A percentile compares a stretch with the other conserved stretches of the same genome.
Evolutionary conservation across 371 early-diverging fungal genomes (phyloP).

Genomic region (Rhizomucor pusillus): DNA sequence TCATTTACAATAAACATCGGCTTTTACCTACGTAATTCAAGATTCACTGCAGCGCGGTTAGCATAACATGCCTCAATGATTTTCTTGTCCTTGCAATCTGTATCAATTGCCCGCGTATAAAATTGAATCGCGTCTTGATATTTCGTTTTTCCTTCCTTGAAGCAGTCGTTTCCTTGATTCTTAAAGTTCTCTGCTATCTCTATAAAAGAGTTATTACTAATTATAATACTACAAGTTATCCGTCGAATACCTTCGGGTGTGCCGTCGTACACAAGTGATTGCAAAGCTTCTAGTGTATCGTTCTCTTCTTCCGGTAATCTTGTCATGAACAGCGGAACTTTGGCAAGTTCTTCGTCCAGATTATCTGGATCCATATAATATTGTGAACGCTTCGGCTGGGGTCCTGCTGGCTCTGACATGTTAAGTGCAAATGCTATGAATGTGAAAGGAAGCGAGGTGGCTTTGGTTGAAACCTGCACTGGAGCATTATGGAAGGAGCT

Average conservation of each 20-base stretch:
- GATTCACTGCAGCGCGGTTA: conserved; percentile 92
- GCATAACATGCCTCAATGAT: conserved; percentile 77
- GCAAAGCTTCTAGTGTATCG: conserved; percentile 78
- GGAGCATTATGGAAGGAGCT: too few species aligned
- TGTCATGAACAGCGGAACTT: conserved; percentile 93
- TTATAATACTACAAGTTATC: not conserved
- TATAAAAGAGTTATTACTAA: conserved; percentile 15
- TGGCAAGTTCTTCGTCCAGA: conserved; percentile 60
- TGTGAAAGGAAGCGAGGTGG: too few species aligned
- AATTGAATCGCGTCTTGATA: conserved; percentile 81
- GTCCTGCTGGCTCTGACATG: conserved; percentile 16
- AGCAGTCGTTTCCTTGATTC: conserved; percentile 93
- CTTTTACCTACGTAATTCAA: conserved; percentile 71
- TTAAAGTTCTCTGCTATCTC: conserved; percentile 94
- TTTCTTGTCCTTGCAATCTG: conserved; percentile 70
- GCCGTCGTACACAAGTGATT: conserved; percentile 89
- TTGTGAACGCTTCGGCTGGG: conserved; percentile 22
- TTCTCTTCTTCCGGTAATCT: conserved; percentile 77
- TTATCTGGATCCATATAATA: conserved; percentile 48
- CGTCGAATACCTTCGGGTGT: conserved; percentile 81
- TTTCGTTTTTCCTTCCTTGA: conserved; percentile 64
- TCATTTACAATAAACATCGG: not conserved
- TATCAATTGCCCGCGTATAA: conserved; percentile 87
- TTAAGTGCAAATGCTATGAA: not conserved
- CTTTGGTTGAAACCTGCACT: too few species aligned